Evolutionary conservation across 1,139 yeast genomes (phyloP).

Genomic region (Kodamaea derodonti): DNA sequence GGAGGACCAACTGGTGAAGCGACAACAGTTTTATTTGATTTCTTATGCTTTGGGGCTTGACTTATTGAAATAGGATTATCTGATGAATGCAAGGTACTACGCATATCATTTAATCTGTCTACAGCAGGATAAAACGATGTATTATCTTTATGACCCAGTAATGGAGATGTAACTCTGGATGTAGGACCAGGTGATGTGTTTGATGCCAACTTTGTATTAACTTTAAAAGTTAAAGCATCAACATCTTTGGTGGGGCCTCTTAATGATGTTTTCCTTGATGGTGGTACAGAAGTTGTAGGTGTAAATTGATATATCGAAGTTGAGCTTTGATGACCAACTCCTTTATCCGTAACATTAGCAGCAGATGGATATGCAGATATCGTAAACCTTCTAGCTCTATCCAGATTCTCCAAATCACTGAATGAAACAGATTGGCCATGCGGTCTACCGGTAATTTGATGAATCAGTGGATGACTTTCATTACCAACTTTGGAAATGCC

Average conservation of each 20-base stretch:
- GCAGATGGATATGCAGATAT: slow-evolving; percentile 42
- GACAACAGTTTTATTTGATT: slow-evolving; percentile 27
- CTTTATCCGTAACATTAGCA: slow-evolving; percentile 13
- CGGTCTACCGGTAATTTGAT: slow-evolving; percentile 5
- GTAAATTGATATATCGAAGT: background rate
- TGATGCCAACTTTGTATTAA: slow-evolving; percentile 6
- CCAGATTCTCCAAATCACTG: slow-evolving; percentile 35
- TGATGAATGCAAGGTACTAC: background rate
- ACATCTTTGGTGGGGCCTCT: slow-evolving; percentile 7
- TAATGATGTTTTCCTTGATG: slow-evolving; percentile 13
- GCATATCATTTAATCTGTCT: slow-evolving; percentile 2
- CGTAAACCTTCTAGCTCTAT: slow-evolving; percentile 41
- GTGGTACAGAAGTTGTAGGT: slow-evolving; percentile 7
- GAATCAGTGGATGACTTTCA: slow-evolving; percentile 2
- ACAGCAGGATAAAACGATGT: background rate
- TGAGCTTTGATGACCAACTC: background rate
- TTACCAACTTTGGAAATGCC: too few species aligned
- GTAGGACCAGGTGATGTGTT: slow-evolving; percentile 4
- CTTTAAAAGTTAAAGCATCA: slow-evolving; percentile 13
- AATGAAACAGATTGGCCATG: slow-evolving; percentile 34
- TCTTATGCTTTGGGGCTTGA: slow-evolving; percentile 8
- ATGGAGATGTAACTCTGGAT: slow-evolving; percentile 13
- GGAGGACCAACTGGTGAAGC: slow-evolving; percentile 64
- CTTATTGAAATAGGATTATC: background rate
- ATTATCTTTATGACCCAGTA: background rate